These are phyloP conservation scores for Leccinum fibrillosum DNA, from an alignment of 768 basidiomycete genomes.

Conservation along the genomic window DNA sequence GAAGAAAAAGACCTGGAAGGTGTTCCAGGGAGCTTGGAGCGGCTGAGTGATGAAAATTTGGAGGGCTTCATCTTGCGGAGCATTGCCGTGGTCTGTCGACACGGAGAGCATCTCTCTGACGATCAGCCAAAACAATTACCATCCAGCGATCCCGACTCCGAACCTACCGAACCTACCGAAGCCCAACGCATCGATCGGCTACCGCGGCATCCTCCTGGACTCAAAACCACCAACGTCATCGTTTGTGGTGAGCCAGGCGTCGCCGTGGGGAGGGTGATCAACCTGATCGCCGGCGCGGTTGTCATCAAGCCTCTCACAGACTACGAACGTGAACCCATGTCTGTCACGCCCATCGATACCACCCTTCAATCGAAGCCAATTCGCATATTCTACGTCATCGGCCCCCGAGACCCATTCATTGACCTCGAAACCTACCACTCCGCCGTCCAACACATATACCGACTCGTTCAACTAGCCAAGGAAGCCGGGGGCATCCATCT, in stretches of 20 bases:
- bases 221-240: slow-evolving; percentile 34
- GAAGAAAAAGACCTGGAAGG: not conserved
- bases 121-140: not conserved
- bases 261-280: slow-evolving; percentile 26
- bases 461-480: slow-evolving; percentile 25
- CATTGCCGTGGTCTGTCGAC: slow-evolving; percentile 9
- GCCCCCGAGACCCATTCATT: slow-evolving; percentile 28
- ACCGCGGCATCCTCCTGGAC: slow-evolving; percentile 16
- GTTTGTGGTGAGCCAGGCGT: slow-evolving; percentile 42
- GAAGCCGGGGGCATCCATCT: slow-evolving; percentile 35
- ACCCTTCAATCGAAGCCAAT: slow-evolving; percentile 19
- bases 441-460: slow-evolving; percentile 23
- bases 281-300: slow-evolving; percentile 17
- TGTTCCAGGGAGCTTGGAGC: slow-evolving; percentile 21
- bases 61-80: slow-evolving; percentile 10
- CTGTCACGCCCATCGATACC: slow-evolving; percentile 22
- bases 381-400: slow-evolving; percentile 29
- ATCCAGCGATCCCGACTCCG: not conserved
- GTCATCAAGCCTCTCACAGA: slow-evolving; percentile 23
- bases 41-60: slow-evolving; percentile 7
- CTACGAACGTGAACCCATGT: slow-evolving; percentile 33
- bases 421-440: slow-evolving; percentile 19
- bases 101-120: not conserved
- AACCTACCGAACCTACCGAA: slow-evolving; percentile 10
- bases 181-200: slow-evolving; percentile 16